Evolutionary conservation across 2,329 filamentous ascomycete species (phyloP).

Genomic region (Diaporthe capsici): DNA sequence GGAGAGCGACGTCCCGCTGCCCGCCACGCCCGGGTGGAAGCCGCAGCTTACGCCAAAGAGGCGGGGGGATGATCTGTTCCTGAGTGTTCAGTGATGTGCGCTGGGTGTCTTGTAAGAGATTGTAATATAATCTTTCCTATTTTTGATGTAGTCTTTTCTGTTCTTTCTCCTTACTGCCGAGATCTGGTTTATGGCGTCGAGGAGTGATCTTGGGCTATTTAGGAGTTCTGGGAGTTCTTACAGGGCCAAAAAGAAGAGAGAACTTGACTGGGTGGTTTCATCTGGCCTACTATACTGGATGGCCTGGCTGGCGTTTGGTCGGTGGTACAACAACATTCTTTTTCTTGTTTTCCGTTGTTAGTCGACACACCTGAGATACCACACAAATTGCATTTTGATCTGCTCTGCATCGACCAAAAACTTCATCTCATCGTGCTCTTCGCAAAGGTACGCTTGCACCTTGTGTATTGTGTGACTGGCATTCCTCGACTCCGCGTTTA

Average conservation of each 20-base stretch:
- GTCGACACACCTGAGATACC: slow-evolving; percentile 33
- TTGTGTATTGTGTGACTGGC: neutral
- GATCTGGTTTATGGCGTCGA: neutral
- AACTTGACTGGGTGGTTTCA: neutral
- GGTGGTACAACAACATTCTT: neutral
- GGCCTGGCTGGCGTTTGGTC: slow-evolving; percentile 2
- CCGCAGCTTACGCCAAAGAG: slow-evolving; percentile 77
- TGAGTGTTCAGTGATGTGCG: slow-evolving; percentile 64
- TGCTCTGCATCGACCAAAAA: neutral
- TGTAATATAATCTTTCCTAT: neutral
- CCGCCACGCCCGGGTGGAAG: slow-evolving; percentile 70
- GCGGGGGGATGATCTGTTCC: slow-evolving; percentile 75
- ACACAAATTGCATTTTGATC: slow-evolving; percentile 24
- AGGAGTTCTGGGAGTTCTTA: slow-evolving; percentile 10
- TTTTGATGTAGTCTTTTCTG: neutral
- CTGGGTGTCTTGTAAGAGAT: neutral
- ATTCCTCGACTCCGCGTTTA: too few species aligned
- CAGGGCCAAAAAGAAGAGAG: neutral
- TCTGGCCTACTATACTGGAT: neutral
- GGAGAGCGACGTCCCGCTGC: slow-evolving; percentile 48
- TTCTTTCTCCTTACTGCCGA: neutral
- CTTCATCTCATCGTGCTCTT: too few species aligned
- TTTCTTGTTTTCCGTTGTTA: neutral
- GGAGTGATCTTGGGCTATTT: neutral
- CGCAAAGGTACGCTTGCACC: too few species aligned